A percentile compares a stretch with the other conserved stretches of the same genome.
Evolutionary conservation across 768 basidiomycete species (phyloP).

Genomic region (Suillus tomentosus): DNA sequence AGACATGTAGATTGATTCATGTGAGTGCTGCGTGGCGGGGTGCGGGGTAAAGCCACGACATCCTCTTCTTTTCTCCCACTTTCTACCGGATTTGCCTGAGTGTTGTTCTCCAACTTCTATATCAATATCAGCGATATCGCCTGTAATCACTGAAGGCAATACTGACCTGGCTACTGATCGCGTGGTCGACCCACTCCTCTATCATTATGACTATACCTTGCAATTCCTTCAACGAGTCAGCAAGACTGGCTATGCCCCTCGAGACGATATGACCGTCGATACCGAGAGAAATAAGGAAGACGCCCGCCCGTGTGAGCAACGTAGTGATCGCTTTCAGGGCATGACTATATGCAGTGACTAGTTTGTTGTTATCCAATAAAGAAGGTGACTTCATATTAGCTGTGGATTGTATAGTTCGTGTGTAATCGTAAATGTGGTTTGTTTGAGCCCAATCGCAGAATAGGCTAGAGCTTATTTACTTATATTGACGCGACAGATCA

Average conservation of each 20-base stretch:
- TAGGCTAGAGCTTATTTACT: background rate
- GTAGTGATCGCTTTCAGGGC: background rate
- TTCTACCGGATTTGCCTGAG: background rate
- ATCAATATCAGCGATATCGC: background rate
- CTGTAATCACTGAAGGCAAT: background rate
- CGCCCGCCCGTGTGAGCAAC: background rate
- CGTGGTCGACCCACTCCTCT: background rate
- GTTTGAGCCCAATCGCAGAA: background rate
- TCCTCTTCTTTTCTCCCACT: too few species aligned
- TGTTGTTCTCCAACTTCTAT: background rate
- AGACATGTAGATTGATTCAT: background rate
- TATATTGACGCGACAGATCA: conserved; percentile 7
- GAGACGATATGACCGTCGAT: background rate
- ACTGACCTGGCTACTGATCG: background rate
- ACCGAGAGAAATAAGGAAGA: background rate
- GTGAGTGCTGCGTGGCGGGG: background rate
- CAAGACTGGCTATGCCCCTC: background rate
- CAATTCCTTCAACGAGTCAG: background rate
- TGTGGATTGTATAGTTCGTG: background rate
- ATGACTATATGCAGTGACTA: background rate
- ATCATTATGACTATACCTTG: background rate
- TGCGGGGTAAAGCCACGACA: too few species aligned
- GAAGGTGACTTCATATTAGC: background rate
- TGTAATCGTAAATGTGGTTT: background rate
- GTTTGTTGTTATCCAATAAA: background rate